Conservation (phyloP, 495 filamentous ascomycete species). For the Xylona heveae region DNA sequence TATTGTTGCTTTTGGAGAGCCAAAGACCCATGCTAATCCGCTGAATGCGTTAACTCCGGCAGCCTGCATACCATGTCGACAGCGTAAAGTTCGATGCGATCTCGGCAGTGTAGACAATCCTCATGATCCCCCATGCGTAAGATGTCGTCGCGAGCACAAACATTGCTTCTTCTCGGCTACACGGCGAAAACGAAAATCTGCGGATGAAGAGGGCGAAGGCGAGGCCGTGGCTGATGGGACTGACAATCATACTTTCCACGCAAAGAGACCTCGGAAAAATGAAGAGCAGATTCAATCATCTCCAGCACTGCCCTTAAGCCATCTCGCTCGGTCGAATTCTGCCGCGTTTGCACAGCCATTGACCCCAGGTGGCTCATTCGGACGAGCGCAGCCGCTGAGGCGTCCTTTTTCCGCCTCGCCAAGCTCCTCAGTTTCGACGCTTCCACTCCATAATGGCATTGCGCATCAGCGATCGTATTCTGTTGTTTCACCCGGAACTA, state of each 20-base stretch:
- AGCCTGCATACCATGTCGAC: slow-evolving; percentile 68
- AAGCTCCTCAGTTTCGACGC: slow-evolving; percentile 4
- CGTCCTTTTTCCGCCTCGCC: slow-evolving; percentile 18
- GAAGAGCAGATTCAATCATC: slow-evolving; percentile 1
- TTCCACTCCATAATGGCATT: slow-evolving; percentile 8
- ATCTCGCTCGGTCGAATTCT: slow-evolving; percentile 18
- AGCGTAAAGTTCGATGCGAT: slow-evolving; percentile 85
- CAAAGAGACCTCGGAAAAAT: slow-evolving; percentile 3
- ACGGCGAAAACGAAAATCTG: slow-evolving; percentile 64
- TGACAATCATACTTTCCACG: too few species aligned
- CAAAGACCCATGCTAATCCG: too few species aligned
- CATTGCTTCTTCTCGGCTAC: slow-evolving; percentile 97
- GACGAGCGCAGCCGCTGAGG: slow-evolving; percentile 31
- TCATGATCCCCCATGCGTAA: slow-evolving; percentile 78
- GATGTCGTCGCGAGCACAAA: slow-evolving; percentile 82
- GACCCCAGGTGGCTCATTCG: slow-evolving; percentile 41
- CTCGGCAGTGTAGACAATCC: slow-evolving; percentile 88
- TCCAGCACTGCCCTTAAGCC: slow-evolving; percentile 13
- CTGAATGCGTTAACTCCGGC: background rate
- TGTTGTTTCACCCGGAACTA: background rate
- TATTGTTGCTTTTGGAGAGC: too few species aligned
- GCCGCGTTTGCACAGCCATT: slow-evolving; percentile 28
- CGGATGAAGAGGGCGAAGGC: slow-evolving; percentile 34
- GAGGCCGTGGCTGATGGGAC: background rate
- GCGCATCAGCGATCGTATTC: background rate